Base-by-base conservation (phyloP, 441 rosid genomes). In the Adansonia madagascariensis region DNA sequence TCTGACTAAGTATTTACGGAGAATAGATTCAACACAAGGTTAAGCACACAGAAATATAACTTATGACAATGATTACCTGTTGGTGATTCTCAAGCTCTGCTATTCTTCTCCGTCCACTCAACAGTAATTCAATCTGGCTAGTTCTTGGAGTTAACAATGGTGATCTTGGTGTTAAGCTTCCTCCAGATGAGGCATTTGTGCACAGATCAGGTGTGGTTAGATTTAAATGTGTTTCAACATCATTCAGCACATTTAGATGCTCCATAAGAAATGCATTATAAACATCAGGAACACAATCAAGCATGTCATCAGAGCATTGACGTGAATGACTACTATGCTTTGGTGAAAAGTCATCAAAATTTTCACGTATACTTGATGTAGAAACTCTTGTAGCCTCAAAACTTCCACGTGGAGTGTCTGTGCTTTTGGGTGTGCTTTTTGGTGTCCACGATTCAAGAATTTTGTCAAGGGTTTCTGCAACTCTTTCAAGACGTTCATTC, bases 101-200 rank as follows among this genome's bases (percentile, higher is more conserved):
- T 70, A 92, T 87, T 72, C 89, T 91, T 85, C 82, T 89, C 57
- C 87, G 86, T 71, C 90, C 92, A 84, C 86, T 91, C 79, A 97
- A 71, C 12, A 97, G 86, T 84, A 93, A 80, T 78, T 90, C 99
- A 55, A 94, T 89, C 85, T 97, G 98, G 83, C 84, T 92, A 74
- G 88, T 85, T 81, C 96, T 79, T 50, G 98, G 94, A 44, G 93
- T 90, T 87, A 88, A 77, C 78, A 91, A 85, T 52, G 98, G 98
- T 59, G 99, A 92, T 55, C 91, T 83, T 35, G 99, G 99, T 47
- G 99, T 97, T 85, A 89, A 85, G 88, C 97, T 94, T 85, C 92
- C 99, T 35, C 74, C 80, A 53, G 98, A 90, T 18, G 91, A 85
- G 20, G 83, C 77, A 75, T 86, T 91, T 43, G 82, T 68, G 74